Evolutionary conservation across 345 rosid species (phyloP).

Genomic region (Anastatica hierochuntica): DNA sequence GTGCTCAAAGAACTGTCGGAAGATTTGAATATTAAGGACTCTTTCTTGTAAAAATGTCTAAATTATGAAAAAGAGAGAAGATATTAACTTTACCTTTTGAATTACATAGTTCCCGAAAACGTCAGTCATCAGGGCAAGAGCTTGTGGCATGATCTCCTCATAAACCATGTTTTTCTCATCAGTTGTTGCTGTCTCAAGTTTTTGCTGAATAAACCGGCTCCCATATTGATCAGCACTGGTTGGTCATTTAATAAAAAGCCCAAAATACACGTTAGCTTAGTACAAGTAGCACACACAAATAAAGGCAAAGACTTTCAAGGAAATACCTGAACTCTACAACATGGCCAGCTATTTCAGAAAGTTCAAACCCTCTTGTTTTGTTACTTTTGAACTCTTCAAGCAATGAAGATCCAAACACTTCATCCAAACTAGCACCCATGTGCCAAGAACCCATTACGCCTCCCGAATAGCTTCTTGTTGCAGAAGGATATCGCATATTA

Average conservation of each 20-base stretch:
- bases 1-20: no score
- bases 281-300: background rate
- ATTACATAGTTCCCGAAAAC: slow-evolving; percentile 92
- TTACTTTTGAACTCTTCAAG: slow-evolving; percentile 71
- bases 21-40: no score
- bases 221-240: slow-evolving; percentile 79
- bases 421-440: slow-evolving; percentile 44
- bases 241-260: background rate
- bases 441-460: slow-evolving; percentile 49
- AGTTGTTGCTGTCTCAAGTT: slow-evolving; percentile 73
- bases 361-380: slow-evolving; percentile 55
- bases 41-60: no score
- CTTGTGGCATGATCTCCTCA: slow-evolving; percentile 75
- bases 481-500: slow-evolving; percentile 42
- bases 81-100: slow-evolving; percentile 98
- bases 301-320: background rate
- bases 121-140: slow-evolving; percentile 78
- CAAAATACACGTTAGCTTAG: background rate
- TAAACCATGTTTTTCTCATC: slow-evolving; percentile 85
- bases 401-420: slow-evolving; percentile 46
- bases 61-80: no score
- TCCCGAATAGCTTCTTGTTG: slow-evolving; percentile 42
- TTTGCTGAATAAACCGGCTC: slow-evolving; percentile 89
- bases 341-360: slow-evolving; percentile 61
- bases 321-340: slow-evolving; percentile 67